Evolutionary conservation across 257 asterid species (phyloP), one percentile per base, ranked within the genome.

Genomic region (Verbascum thapsus): DNA sequence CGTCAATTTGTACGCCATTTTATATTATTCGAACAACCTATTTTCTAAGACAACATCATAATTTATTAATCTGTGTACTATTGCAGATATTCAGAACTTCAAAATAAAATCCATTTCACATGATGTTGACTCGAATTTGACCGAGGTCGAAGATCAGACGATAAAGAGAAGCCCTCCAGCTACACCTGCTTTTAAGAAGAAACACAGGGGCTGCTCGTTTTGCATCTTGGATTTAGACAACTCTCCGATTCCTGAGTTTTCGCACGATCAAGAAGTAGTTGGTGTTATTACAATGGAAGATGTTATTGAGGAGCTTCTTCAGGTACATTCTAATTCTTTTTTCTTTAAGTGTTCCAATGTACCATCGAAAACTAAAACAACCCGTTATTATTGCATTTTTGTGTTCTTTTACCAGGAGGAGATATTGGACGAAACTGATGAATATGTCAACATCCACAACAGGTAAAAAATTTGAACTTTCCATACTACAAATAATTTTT

Each of bases 301-400:
- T 67, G 99, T 94, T 77, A 92, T 92, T 18, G 99, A 92, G 86
- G 99, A 92, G 82, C 99, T 92, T 75, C 99, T 92, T 74, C 99
- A 92, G 96, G 99, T 92, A 82, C 54, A 20, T 26, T 26, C 5
- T 26, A 1, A 5, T 26, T 26, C 2, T 26, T 26, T 26, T 1
- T 26, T 26, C 32, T 26, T 26, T 26, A 5, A 26, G 32, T 53
- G 41, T 10, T 55, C 26, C 43, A 13, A 13, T 54, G 8, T 55
- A 35, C 15, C 8, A 55, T 2, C n/a, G 5, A 5, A 53, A 18
- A 20, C 53, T 30, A 11, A 8, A 40, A 19, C 63, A 42, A 22
- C 11, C 26, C 54, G 53, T n/a, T 47, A 23, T 64, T 52, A 12
- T 51, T 12, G 13, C 42, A 39, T 3, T 10, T 22, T 17, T 47